Evolutionary conservation across 805 yeast genomes (phyloP).

Genomic region (Ogataea siamensis): DNA sequence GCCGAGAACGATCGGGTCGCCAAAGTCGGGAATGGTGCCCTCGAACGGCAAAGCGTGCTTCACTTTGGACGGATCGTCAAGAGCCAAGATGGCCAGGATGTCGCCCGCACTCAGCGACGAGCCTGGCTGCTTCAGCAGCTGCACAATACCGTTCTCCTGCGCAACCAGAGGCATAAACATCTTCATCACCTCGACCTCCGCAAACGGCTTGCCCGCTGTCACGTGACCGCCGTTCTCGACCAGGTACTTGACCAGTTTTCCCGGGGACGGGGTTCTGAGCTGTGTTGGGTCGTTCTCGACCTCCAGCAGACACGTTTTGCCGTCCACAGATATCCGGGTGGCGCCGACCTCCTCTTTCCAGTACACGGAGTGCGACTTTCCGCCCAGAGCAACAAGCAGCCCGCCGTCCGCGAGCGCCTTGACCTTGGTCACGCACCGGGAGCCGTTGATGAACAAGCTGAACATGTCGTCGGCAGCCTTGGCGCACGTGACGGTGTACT

Average conservation of each 20-base stretch:
- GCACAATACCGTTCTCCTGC: constrained; percentile 89
- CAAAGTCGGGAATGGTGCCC: constrained; percentile 88
- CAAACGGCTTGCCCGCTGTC: constrained; percentile 87
- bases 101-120: constrained; percentile 97
- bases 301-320: constrained; percentile 91
- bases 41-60: constrained; percentile 95
- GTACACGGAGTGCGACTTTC: constrained; percentile 91
- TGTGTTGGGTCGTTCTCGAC: constrained; percentile 98
- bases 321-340: constrained; percentile 90
- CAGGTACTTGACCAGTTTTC: constrained; percentile 89
- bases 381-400: constrained; percentile 79
- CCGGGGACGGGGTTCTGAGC: constrained; percentile 98
- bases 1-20: constrained; percentile 80
- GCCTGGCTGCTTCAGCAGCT: constrained; percentile 95
- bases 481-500: constrained; percentile 94
- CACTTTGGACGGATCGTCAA: constrained; percentile 96
- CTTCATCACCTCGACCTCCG: constrained; percentile 99
- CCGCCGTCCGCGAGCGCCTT: constrained; percentile 95
- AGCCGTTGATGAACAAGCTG: constrained; percentile 90
- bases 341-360: constrained; percentile 98
- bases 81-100: constrained; percentile 87
- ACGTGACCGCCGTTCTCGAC: constrained; percentile 96
- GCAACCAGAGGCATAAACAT: constrained; percentile 98
- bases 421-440: constrained; percentile 83
- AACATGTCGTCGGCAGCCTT: constrained; percentile 83